Conservation (phyloP, 176 grass and related monocot species). For the Zoysia pacifica region DNA sequence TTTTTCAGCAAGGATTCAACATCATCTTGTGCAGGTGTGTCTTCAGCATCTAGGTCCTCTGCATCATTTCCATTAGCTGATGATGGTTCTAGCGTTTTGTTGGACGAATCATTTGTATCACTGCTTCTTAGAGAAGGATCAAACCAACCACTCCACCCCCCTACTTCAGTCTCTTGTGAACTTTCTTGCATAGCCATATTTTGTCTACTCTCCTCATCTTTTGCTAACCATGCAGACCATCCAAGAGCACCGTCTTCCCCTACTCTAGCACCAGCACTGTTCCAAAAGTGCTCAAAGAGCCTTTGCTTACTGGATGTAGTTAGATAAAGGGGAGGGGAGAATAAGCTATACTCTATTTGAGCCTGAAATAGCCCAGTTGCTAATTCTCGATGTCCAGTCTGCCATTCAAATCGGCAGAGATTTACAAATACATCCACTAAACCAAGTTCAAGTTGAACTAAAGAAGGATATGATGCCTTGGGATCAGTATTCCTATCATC, state of each 20-base stretch:
- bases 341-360: conserved; percentile 85
- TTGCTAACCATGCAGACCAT: conserved; percentile 91
- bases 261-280: conserved; percentile 71
- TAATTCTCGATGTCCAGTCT: conserved; percentile 85
- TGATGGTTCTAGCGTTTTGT: conserved; percentile 45
- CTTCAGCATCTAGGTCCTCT: conserved; percentile 57
- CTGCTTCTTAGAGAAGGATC: conserved; percentile 54
- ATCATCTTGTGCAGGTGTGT: conserved; percentile 64
- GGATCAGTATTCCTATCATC: conserved; percentile 49
- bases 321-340: conserved; percentile 69
- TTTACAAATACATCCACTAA: conserved; percentile 90
- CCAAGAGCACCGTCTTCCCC: conserved; percentile 87
- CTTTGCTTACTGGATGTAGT: conserved; percentile 80
- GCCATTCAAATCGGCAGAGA: conserved; percentile 92
- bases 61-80: conserved; percentile 48
- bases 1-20: conserved; percentile 88
- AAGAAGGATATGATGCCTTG: conserved; percentile 47
- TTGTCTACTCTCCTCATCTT: conserved; percentile 78
- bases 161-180: conserved; percentile 60
- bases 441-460: conserved; percentile 81
- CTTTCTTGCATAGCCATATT: conserved; percentile 59
- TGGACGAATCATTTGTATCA: conserved; percentile 32
- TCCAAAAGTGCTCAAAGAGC: conserved; percentile 98
- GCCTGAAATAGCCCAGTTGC: conserved; percentile 95
- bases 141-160: conserved; percentile 97